Base-by-base conservation (phyloP, 345 rosid genomes). In the Gossypium anomalum region DNA sequence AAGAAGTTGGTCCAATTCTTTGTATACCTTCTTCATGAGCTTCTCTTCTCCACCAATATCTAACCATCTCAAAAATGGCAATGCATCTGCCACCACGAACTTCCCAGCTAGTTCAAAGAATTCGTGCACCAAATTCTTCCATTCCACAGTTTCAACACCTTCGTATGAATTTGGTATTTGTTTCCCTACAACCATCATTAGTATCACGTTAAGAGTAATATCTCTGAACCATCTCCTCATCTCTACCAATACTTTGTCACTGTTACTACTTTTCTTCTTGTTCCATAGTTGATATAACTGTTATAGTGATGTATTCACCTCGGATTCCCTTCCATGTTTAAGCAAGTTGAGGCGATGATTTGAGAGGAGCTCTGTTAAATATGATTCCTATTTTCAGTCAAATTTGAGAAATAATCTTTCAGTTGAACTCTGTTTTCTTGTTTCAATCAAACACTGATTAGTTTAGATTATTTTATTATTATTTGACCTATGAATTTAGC, bases 361-460 rank as follows among this genome's bases (percentile, higher is more conserved):
- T 2, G 86, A 85, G 72, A 85, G 84, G 47, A 85, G 77, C 78
- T 85, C 81, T n/a, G n/a, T n/a, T n/a, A n/a, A n/a, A n/a, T n/a
- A n/a, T n/a, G n/a, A n/a, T n/a, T n/a, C n/a, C n/a, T n/a, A n/a
- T n/a, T n/a, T n/a, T n/a, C n/a, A n/a, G n/a, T n/a, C n/a, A n/a
- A n/a, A n/a, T n/a, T n/a, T n/a, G n/a, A n/a, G n/a, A n/a, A n/a
- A n/a, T n/a, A n/a, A n/a, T n/a, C n/a, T n/a, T n/a, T n/a, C n/a
- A n/a, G n/a, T n/a, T n/a, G n/a, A n/a, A n/a, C n/a, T n/a, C n/a
- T n/a, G n/a, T n/a, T n/a, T n/a, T n/a, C n/a, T n/a, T n/a, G n/a
- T n/a, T n/a, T n/a, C n/a, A n/a, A n/a, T n/a, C n/a, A n/a, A n/a
- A n/a, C n/a, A n/a, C n/a, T n/a, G n/a, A n/a, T n/a, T n/a, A n/a